Conservation (phyloP, 257 asterid genomes). For the Rauvolfia tetraphylla region DNA sequence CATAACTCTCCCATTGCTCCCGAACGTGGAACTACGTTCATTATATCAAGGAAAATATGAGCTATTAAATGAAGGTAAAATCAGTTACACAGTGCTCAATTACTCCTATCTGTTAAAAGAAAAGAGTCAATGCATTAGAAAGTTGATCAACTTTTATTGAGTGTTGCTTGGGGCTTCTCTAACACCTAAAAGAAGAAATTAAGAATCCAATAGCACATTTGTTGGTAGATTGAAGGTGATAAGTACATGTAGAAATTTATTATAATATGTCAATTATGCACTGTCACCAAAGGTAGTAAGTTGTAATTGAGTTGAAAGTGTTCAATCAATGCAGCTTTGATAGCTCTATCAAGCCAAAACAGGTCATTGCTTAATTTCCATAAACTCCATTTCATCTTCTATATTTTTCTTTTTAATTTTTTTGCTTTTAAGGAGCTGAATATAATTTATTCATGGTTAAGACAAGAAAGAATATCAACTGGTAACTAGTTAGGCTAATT, state of each 20-base stretch:
- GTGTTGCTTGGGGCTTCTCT: too few relatives aligned
- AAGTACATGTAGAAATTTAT: background rate
- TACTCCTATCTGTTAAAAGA: too few relatives aligned
- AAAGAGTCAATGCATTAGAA: too few relatives aligned
- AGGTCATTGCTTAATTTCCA: background rate
- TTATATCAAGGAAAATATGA: background rate
- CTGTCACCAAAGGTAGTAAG: background rate
- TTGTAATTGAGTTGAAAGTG: background rate
- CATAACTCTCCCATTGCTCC: conserved; percentile 22
- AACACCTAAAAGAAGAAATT: too few relatives aligned
- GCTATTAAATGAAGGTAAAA: background rate
- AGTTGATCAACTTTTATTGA: too few relatives aligned
- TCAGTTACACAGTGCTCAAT: too few relatives aligned
- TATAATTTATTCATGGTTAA: too few relatives aligned
- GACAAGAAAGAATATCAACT: too few relatives aligned
- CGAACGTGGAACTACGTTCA: conserved; percentile 17
- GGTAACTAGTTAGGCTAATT: too few relatives aligned
- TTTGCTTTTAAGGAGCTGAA: too few relatives aligned
- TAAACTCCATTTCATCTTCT: too few relatives aligned
- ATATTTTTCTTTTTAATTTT: too few relatives aligned
- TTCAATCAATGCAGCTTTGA: background rate
- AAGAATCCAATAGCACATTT: background rate
- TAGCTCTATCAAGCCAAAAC: background rate
- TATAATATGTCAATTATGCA: background rate
- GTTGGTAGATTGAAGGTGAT: background rate